Base-by-base conservation (phyloP, 768 basidiomycete species). In the Suillus subaureus region DNA sequence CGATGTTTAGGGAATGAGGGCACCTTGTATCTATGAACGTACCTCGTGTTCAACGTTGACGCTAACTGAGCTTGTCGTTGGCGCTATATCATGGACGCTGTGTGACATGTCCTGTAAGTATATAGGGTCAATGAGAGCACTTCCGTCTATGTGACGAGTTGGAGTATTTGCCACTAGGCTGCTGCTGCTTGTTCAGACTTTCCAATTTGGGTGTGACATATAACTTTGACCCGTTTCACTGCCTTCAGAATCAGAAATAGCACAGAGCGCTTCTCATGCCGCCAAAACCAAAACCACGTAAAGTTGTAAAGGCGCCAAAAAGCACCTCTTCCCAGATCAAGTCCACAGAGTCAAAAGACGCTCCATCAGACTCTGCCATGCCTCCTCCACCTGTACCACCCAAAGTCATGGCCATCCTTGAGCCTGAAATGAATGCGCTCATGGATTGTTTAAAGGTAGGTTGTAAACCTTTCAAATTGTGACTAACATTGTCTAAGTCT, bases 371-470 rank as follows among this genome's bases (percentile, higher is more conserved):
- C 65, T 43, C 69, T 69, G 26, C 82, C 3, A 89, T 90, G 85
- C 84, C 84, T 6, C 88, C 89, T 4, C 83, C 84, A 1, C 84
- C 84, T 9, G 76, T 75, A 52, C 84, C 85, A 61, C 75, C 74
- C 9, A 71, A 68, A 21, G 78, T 77, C 15, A 70, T 71, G 61
- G 74, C 75, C 5, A 83, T 88, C 18, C 76, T 94, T 3, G 86
- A 90, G 57, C 82, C 85, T n/a, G 92, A 94, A 75, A 80, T 88
- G 67, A 80, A 80, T 40, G 88, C 86, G 0, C 73, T 94, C 55
- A 76, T 81, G 6, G 73, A 75, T 12, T 88, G 84, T 72, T 79
- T 93, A 31, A 87, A 87, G 81, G 91, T 86, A 28, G 18, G 28
- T 54, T 4, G 66, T 67, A 76, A 67, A 11, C 33, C 26, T 43